Base-by-base conservation (phyloP, 345 rosid species). In the Linum lewisii region DNA sequence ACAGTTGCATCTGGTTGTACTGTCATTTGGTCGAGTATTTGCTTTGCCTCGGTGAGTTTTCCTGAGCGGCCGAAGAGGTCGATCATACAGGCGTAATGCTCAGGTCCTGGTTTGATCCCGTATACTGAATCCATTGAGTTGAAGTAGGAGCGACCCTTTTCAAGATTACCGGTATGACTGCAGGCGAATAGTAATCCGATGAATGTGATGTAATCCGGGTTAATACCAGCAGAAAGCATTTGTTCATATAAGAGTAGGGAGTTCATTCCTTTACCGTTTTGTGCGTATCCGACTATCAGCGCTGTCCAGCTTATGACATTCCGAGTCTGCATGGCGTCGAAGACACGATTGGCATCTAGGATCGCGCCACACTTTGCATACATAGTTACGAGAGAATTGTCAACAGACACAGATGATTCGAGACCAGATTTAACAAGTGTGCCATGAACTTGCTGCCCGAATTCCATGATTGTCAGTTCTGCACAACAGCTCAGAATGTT, bases 41-140 rank as follows among this genome's bases (percentile, higher is more conserved):
- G 72, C 73, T 82, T 78, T 34, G 79, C 89, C 76, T 86, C 87
- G 3, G 52, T 65, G 21, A 92, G 80, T 67, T 81, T 88, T 59
- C 95, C 98, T 3, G 83, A 83, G 29, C 97, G 84, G 3, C 90
- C 97, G 69, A 77, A 74, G 45, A 92, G 94, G 63, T 92, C 98
- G 61, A 92, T 86, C 93, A 92, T 86, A 62, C 97, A 84, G 0
- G 98, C 93, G 50, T 82, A 86, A 72, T 88, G 98, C 61, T 86
- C 89, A 6, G 84, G 84, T 47, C 95, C 87, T 49, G 97, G 95
- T 60, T 59, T 72, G 63, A 92, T 84, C 59, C 86, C 78, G 55
- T 88, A 77, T 55, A 69, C 62, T 62, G 68, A 75, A 24, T 66
- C 66, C 97, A 92, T 92, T 2, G 93, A 76, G 16, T 80, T 78